These are phyloP conservation scores for Suillus spraguei DNA, from an alignment of 768 basidiomycete genomes.

Conservation along the genomic window DNA sequence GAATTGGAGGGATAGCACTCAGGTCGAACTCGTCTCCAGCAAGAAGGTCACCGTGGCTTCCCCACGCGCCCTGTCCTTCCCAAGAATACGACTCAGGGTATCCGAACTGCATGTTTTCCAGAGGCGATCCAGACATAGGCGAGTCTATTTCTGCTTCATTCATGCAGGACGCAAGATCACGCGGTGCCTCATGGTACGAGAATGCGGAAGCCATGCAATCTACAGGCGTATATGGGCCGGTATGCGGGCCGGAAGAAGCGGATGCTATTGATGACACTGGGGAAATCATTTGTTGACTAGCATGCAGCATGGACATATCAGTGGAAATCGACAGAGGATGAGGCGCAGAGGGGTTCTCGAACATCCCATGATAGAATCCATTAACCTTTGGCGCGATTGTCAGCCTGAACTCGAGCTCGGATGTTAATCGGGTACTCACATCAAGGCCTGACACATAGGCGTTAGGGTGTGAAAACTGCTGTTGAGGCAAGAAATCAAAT, in stretches of 20 bases:
- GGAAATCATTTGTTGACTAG: constrained; percentile 48
- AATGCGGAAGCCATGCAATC: constrained; percentile 22
- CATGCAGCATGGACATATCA: constrained; percentile 41
- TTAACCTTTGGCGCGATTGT: constrained; percentile 38
- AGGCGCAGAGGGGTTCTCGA: constrained; percentile 32
- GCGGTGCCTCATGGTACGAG: constrained; percentile 23
- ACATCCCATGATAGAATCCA: constrained; percentile 54
- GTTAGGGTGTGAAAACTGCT: constrained; percentile 36
- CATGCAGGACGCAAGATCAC: constrained; percentile 14
- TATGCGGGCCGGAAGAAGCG: constrained; percentile 49
- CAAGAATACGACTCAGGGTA: constrained; percentile 35
- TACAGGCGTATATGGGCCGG: constrained; percentile 51
- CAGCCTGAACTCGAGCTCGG: constrained; percentile 8
- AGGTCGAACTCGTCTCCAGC: constrained; percentile 70
- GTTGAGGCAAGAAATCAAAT: constrained; percentile 60
- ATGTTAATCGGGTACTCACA: constrained; percentile 36
- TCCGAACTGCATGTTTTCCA: constrained; percentile 31
- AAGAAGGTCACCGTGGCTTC: constrained; percentile 39
- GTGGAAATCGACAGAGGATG: constrained; percentile 48
- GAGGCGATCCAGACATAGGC: constrained; percentile 22
- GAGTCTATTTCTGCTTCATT: constrained; percentile 16
- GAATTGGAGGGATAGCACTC: constrained; percentile 62
- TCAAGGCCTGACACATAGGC: constrained; percentile 35
- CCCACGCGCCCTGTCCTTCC: constrained; percentile 36
- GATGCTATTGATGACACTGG: constrained; percentile 51